Conservation (phyloP, 129 eudicot genomes). For the Ambrosia artemisiifolia region DNA sequence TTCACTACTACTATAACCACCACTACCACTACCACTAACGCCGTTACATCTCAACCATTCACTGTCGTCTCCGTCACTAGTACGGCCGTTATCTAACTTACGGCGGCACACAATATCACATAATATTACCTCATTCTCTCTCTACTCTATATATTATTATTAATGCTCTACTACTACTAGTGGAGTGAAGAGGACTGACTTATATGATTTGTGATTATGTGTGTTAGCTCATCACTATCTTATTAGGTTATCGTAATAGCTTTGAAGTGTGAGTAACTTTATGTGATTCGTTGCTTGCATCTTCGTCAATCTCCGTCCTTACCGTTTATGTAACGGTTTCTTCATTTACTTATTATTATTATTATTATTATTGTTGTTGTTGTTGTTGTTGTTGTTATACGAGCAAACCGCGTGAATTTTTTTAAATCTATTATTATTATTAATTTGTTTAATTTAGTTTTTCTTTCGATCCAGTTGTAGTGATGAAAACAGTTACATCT, state of each 20-base stretch:
- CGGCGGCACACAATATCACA: conserved; percentile 28
- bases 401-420: conserved; percentile 19
- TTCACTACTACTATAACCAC: not conserved
- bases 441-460: not conserved
- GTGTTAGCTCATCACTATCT: not conserved
- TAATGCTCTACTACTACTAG: conserved; percentile 21
- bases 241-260: conserved; percentile 1
- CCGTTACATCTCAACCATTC: not conserved
- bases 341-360: not conserved
- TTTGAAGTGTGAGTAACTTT: conserved; percentile 8
- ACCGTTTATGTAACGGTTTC: conserved; percentile 25
- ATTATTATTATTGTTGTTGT: no score
- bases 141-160: not conserved
- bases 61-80: conserved; percentile 26
- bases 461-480: conserved; percentile 17
- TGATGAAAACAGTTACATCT: conserved; percentile 12
- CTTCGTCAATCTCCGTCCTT: conserved; percentile 29
- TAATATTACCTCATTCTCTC: conserved; percentile 25
- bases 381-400: not conserved
- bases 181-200: not conserved
- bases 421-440: not conserved
- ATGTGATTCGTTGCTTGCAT: conserved; percentile 22
- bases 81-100: conserved; percentile 9
- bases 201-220: conserved; percentile 4
- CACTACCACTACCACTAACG: not conserved